Percentiles rank a stretch among this genome's conserved stretches.
Conservation (phyloP, 345 rosid genomes). For the Hibiscus tridactylites region DNA sequence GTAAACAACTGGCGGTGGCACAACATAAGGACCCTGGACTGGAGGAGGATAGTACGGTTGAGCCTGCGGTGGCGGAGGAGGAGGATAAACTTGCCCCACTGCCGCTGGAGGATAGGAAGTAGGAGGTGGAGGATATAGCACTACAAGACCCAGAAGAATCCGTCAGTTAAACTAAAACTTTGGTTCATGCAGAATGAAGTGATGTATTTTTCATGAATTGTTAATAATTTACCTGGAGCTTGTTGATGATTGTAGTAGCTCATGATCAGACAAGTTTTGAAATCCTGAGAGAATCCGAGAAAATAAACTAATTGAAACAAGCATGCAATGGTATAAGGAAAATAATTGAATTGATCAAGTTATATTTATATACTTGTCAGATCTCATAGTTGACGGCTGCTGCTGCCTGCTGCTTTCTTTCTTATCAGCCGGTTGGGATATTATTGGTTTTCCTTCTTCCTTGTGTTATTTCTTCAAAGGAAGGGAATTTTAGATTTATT, state of each 20-base stretch:
- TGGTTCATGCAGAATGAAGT: not conserved
- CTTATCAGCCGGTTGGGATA: not conserved
- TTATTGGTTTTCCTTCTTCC: not conserved
- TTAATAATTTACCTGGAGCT: not conserved
- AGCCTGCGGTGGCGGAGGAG: not conserved
- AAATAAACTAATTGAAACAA: not conserved
- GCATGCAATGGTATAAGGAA: not conserved
- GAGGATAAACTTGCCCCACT: slow-evolving; percentile 1
- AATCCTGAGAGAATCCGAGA: not conserved
- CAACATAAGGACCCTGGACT: slow-evolving; percentile 16
- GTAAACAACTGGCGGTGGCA: slow-evolving; percentile 18
- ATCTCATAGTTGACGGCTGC: not conserved
- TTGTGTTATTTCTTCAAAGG: too few relatives aligned
- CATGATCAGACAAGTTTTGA: not conserved
- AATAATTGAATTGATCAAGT: not conserved
- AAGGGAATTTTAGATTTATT: not conserved
- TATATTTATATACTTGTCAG: not conserved
- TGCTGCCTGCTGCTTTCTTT: not conserved
- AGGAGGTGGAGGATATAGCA: slow-evolving; percentile 3
- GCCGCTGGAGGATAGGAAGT: not conserved
- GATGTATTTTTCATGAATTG: not conserved
- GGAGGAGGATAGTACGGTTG: not conserved
- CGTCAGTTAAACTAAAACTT: not conserved
- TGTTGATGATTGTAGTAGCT: slow-evolving; percentile 7
- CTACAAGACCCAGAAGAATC: not conserved